These are phyloP conservation scores for Mycena indigotica DNA, from an alignment of 768 basidiomycete genomes.

Conservation along the genomic window DNA sequence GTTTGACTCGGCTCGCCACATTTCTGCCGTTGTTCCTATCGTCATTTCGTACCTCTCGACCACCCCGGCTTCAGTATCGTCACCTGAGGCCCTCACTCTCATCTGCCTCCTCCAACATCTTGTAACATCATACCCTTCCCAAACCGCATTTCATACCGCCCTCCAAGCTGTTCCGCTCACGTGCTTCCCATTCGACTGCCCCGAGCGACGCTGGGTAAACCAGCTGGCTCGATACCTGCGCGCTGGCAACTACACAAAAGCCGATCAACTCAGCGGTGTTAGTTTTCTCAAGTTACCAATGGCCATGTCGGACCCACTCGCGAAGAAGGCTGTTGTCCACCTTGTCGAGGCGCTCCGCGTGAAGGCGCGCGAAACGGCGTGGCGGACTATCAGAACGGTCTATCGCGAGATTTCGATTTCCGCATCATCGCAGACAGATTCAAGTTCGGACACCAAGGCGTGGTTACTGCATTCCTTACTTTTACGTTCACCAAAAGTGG, in stretches of 20 bases:
- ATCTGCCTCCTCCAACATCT: slow-evolving; percentile 63
- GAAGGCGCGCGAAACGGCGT: slow-evolving; percentile 56
- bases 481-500: slow-evolving; percentile 25
- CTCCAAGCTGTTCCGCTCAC: slow-evolving; percentile 41
- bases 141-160: slow-evolving; percentile 54
- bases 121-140: slow-evolving; percentile 62
- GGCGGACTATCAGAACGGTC: slow-evolving; percentile 59
- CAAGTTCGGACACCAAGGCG: slow-evolving; percentile 39
- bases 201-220: slow-evolving; percentile 52
- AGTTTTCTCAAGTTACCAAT: slow-evolving; percentile 24
- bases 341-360: slow-evolving; percentile 51
- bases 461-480: slow-evolving; percentile 57
- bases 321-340: slow-evolving; percentile 43
- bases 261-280: slow-evolving; percentile 47
- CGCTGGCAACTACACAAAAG: slow-evolving; percentile 52
- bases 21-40: slow-evolving; percentile 60
- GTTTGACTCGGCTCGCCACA: slow-evolving; percentile 64
- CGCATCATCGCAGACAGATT: slow-evolving; percentile 38
- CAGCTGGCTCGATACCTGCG: slow-evolving; percentile 55
- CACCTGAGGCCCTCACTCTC: slow-evolving; percentile 38
- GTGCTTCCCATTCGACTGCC: slow-evolving; percentile 40
- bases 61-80: slow-evolving; percentile 20
- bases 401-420: slow-evolving; percentile 56
- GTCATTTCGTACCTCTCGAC: slow-evolving; percentile 56
- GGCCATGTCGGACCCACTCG: slow-evolving; percentile 28